A percentile compares a stretch with the other conserved stretches of the same genome.
Conservation (phyloP, 768 basidiomycete species). For the Rhodotorula paludigena region DNA sequence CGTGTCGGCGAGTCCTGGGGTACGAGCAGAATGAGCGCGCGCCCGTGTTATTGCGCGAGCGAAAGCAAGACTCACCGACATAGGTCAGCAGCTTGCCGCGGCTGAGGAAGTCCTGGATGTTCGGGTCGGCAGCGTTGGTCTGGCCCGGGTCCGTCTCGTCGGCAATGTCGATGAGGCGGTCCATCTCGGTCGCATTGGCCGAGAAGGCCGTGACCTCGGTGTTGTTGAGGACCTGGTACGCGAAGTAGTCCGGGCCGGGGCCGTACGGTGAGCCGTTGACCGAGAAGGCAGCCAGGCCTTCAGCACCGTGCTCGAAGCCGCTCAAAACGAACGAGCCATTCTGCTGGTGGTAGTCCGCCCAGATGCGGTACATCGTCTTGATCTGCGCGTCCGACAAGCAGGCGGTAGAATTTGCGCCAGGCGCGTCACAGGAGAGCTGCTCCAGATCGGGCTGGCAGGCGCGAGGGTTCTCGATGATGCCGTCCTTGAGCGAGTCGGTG, state of each 20-base stretch:
- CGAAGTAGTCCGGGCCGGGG: slow-evolving; percentile 16
- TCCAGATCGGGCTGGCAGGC: slow-evolving; percentile 44
- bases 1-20: slow-evolving; percentile 26
- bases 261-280: slow-evolving; percentile 32
- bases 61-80: slow-evolving; percentile 5
- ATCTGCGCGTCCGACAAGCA: slow-evolving; percentile 22
- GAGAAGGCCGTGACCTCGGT: not conserved
- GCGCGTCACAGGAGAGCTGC: not conserved
- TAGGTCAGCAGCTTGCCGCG: slow-evolving; percentile 28
- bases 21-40: not conserved
- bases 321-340: slow-evolving; percentile 16
- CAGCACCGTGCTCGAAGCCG: slow-evolving; percentile 17
- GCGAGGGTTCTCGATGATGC: slow-evolving; percentile 46
- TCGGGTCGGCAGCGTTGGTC: slow-evolving; percentile 22
- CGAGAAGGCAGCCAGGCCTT: slow-evolving; percentile 8
- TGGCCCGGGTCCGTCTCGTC: slow-evolving; percentile 31
- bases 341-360: not conserved
- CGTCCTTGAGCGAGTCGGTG: slow-evolving; percentile 44
- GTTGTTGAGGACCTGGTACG: slow-evolving; percentile 7
- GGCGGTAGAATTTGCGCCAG: slow-evolving; percentile 3
- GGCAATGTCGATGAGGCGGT: slow-evolving; percentile 21
- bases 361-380: slow-evolving; percentile 25
- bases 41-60: too few relatives aligned
- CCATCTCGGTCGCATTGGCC: slow-evolving; percentile 1
- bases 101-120: slow-evolving; percentile 33